phyloP scores from a whole-genome alignment of 352 stramenopile species.

The Phytophthora podocarpi region DNA sequence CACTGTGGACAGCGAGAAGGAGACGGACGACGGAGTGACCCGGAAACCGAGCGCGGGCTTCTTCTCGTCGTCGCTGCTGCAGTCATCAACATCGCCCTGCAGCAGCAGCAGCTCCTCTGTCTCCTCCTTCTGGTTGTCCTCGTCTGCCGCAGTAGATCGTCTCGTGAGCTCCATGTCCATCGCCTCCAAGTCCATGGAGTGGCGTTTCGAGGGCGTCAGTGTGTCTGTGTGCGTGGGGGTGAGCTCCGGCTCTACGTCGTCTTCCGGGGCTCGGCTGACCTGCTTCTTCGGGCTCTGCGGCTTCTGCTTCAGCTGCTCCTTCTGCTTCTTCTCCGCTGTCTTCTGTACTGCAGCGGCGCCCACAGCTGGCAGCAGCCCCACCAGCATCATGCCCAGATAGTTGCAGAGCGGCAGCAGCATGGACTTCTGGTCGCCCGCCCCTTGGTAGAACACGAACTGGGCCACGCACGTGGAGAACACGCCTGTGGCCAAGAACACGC shows the following conservation, averaged over 20 bases:
- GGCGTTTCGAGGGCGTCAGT: slow-evolving; percentile 6
- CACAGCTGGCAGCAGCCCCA: slow-evolving; percentile 60
- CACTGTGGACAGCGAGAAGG: slow-evolving; percentile 53
- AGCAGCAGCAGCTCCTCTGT: slow-evolving; percentile 1
- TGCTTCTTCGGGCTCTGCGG: background rate
- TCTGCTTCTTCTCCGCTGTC: background rate
- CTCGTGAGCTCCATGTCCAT: slow-evolving; percentile 57
- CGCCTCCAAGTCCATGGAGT: slow-evolving; percentile 14
- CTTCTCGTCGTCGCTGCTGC: slow-evolving; percentile 28
- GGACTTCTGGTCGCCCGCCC: slow-evolving; percentile 76
- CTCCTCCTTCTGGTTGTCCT: slow-evolving; percentile 27
- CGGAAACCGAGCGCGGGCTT: slow-evolving; percentile 17
- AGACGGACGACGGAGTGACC: slow-evolving; percentile 36
- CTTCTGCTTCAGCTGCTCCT: slow-evolving; percentile 2
- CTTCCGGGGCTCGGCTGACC: slow-evolving; percentile 14
- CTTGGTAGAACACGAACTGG: slow-evolving; percentile 87
- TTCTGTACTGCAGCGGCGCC: slow-evolving; percentile 6
- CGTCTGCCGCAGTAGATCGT: slow-evolving; percentile 31
- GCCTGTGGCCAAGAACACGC: slow-evolving; percentile 80
- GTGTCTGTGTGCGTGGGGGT: slow-evolving; percentile 19
- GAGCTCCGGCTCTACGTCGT: slow-evolving; percentile 37
- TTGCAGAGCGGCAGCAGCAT: slow-evolving; percentile 90
- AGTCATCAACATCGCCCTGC: slow-evolving; percentile 13
- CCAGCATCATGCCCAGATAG: slow-evolving; percentile 88
- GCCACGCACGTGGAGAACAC: slow-evolving; percentile 86